Evolutionary conservation across 192 early-diverging fungal genomes (phyloP), one percentile per base, ranked within the genome.

Genomic region (Lobosporangium transversale): DNA sequence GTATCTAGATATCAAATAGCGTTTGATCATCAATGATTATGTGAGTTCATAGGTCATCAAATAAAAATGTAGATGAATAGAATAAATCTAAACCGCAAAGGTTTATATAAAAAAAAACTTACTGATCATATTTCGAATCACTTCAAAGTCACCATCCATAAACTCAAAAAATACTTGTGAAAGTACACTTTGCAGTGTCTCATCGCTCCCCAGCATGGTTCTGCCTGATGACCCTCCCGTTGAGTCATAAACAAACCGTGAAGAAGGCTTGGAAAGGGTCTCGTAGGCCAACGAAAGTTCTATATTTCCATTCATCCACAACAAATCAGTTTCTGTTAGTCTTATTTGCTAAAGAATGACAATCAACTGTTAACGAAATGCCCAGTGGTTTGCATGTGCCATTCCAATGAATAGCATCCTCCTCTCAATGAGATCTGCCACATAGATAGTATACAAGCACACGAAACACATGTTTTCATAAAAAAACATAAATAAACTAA

Each of bases 111-210:
- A n/a, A n/a, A n/a, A n/a, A n/a, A 24, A 82, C 83, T 71, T 83
- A 87, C 86, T 74, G 35, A 87, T 83, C 78, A 87, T 83, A 29
- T 84, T 74, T 2, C 86, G 69, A 32, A 87, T 83, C 33, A 80
- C 84, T 52, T 87, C 84, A 62, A 87, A 87, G 58, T 87, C 86
- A 40, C 86, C 86, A 56, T 87, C 86, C 80, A 87, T 79, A 52
- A 87, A 85, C 63, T 87, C 86, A 32, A 83, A 79, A 51, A 87
- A 87, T 42, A 83, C 84, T 35, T 86, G 85, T 36, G 83, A 83
- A 44, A 86, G 78, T 18, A 84, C 85, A 44, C 81, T 69, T 27
- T 86, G 85, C 32, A 86, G 61, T 21, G 85, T 86, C 31, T 86
- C 85, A 26, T 84, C 83, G 14, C 73, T 63, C 12, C 67, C 66